Percentiles rank a stretch among this genome's conserved stretches.
These are phyloP conservation scores for Talaromyces stipitatus DNA, from an alignment of 495 filamentous ascomycete species.

Conservation along the genomic window DNA sequence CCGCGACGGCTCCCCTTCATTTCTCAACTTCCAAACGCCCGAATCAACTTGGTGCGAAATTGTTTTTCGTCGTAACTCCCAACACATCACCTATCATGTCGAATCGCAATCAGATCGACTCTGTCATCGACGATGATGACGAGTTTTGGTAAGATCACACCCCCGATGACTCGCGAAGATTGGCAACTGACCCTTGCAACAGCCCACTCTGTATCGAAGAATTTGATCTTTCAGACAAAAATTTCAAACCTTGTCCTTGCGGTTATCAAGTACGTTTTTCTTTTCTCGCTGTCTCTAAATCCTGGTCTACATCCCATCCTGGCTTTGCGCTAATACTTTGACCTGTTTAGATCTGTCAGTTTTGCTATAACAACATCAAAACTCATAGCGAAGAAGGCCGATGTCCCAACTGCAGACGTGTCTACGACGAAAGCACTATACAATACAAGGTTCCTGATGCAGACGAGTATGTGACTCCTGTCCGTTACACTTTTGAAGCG, in stretches of 20 bases:
- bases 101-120: conserved; percentile 70
- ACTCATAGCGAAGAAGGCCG: conserved; percentile 83
- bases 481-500: not conserved
- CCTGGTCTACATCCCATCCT: not conserved
- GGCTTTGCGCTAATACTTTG: conserved; percentile 8
- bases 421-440: conserved; percentile 94
- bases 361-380: conserved; percentile 98
- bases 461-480: conserved; percentile 68
- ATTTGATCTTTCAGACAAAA: conserved; percentile 93
- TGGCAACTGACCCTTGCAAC: conserved; percentile 6
- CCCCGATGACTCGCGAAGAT: not conserved
- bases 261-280: conserved; percentile 77
- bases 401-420: conserved; percentile 90
- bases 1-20: not conserved
- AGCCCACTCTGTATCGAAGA: conserved; percentile 98
- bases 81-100: conserved; percentile 41
- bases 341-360: conserved; percentile 79
- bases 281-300: not conserved
- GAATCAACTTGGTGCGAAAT: not conserved
- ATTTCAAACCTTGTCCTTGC: conserved; percentile 96
- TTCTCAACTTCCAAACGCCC: not conserved
- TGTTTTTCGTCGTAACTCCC: conserved; percentile 17
- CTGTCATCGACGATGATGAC: conserved; percentile 95
- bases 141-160: conserved; percentile 65
- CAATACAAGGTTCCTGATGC: conserved; percentile 88